These are phyloP conservation scores for Auricularia sp. DNA, from an alignment of 768 basidiomycete genomes.

Conservation along the genomic window DNA sequence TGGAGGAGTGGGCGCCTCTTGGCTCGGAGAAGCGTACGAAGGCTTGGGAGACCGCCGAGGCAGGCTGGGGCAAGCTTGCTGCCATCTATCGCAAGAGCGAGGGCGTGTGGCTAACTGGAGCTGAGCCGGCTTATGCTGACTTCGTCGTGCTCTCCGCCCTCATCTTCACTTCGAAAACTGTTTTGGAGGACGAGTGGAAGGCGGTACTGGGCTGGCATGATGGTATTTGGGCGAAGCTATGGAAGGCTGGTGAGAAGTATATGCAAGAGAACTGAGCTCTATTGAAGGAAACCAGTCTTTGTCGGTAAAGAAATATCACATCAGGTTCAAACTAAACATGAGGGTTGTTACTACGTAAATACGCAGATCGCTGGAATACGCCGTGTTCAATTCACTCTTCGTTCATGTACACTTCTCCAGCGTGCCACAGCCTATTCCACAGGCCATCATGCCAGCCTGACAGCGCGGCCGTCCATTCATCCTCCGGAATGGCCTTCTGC, in stretches of 20 bases:
- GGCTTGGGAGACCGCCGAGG: constrained; percentile 24
- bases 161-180: neutral
- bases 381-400: neutral
- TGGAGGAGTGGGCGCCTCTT: constrained; percentile 27
- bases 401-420: neutral
- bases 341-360: too few species aligned
- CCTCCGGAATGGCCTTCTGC: neutral
- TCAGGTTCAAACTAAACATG: too few species aligned
- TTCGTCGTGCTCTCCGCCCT: neutral
- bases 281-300: too few species aligned
- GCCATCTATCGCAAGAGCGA: neutral
- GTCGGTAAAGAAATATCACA: too few species aligned
- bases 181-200: neutral
- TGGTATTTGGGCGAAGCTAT: neutral
- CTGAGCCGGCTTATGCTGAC: neutral
- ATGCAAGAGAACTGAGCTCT: neutral
- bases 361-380: too few species aligned
- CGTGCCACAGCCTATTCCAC: neutral
- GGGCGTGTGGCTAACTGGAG: neutral
- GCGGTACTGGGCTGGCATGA: neutral
- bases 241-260: neutral
- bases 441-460: neutral
- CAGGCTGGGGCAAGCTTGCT: neutral
- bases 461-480: neutral
- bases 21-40: constrained; percentile 19